These are phyloP conservation scores for Rubia yunnanensis DNA, from an alignment of 257 asterid species.

Conservation along the genomic window DNA sequence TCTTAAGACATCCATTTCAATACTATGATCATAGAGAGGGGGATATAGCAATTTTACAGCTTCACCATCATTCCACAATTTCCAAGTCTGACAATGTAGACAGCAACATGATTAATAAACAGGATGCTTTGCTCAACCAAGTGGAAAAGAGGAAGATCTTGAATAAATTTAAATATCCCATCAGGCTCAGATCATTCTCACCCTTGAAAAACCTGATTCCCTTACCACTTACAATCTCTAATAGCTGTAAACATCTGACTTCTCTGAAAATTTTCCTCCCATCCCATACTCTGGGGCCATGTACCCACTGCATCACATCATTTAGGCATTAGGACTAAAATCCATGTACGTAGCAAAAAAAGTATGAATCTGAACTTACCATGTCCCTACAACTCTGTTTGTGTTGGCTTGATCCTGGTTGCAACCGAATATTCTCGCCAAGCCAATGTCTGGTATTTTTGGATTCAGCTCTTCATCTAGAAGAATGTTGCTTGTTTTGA, in stretches of 20 bases:
- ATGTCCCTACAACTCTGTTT: constrained; percentile 52
- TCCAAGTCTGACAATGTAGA: constrained; percentile 37
- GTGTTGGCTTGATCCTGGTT: constrained; percentile 52
- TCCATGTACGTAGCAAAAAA: neutral
- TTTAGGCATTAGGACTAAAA: constrained; percentile 6
- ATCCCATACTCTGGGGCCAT: constrained; percentile 77
- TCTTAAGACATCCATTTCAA: constrained; percentile 28
- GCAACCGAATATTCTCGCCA: constrained; percentile 47
- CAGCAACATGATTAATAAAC: neutral
- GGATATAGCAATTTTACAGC: constrained; percentile 25
- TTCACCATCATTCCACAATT: constrained; percentile 36
- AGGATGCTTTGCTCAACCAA: neutral
- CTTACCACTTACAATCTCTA: constrained; percentile 56
- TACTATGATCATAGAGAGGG: constrained; percentile 19
- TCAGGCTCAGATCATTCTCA: constrained; percentile 35
- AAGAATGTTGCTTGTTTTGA: constrained; percentile 48
- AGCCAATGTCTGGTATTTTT: constrained; percentile 59
- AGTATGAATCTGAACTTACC: constrained; percentile 30
- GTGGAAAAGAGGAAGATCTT: neutral
- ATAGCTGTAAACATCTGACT: constrained; percentile 57
- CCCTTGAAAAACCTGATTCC: constrained; percentile 30
- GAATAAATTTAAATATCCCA: constrained; percentile 40
- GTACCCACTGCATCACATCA: constrained; percentile 46
- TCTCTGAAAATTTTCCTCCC: constrained; percentile 63
- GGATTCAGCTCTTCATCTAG: constrained; percentile 48